These are phyloP conservation scores for Citrus sp. DNA, from an alignment of 345 rosid species.

Conservation along the genomic window DNA sequence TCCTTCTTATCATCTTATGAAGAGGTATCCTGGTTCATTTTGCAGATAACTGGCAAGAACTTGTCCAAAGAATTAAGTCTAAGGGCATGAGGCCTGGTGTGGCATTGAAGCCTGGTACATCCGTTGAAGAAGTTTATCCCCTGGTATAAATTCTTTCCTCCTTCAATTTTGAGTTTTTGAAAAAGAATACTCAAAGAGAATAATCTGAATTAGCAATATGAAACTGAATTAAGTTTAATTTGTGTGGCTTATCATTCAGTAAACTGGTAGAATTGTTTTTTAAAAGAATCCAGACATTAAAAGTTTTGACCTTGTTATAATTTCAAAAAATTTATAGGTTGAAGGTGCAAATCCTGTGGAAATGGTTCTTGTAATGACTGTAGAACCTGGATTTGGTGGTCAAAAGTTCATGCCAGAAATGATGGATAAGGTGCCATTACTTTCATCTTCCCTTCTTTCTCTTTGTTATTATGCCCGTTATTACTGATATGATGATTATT, in stretches of 20 bases:
- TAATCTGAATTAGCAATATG: background rate
- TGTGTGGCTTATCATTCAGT: background rate
- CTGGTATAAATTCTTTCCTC: conserved; percentile 44
- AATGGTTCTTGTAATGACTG: conserved; percentile 96
- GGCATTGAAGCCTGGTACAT: conserved; percentile 77
- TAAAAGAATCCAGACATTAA: background rate
- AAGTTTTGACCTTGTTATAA: background rate
- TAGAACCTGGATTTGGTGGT: conserved; percentile 92
- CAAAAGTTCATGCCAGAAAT: conserved; percentile 84
- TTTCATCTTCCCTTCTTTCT: background rate
- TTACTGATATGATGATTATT: background rate
- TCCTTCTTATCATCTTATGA: background rate
- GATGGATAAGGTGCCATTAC: conserved; percentile 69
- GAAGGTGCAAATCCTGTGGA: conserved; percentile 73
- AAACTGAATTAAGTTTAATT: background rate
- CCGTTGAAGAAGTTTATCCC: conserved; percentile 81
- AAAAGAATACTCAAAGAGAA: background rate
- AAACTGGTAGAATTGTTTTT: background rate
- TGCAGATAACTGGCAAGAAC: conserved; percentile 81
- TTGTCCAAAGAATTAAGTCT: conserved; percentile 59
- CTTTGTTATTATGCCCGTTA: background rate
- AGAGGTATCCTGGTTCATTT: conserved; percentile 9
- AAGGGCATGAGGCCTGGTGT: conserved; percentile 93
- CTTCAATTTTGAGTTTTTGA: background rate
- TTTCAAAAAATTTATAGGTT: conserved; percentile 36